Evolutionary conservation across 257 asterid species (phyloP).

Genomic region (Cinchona pubescens): DNA sequence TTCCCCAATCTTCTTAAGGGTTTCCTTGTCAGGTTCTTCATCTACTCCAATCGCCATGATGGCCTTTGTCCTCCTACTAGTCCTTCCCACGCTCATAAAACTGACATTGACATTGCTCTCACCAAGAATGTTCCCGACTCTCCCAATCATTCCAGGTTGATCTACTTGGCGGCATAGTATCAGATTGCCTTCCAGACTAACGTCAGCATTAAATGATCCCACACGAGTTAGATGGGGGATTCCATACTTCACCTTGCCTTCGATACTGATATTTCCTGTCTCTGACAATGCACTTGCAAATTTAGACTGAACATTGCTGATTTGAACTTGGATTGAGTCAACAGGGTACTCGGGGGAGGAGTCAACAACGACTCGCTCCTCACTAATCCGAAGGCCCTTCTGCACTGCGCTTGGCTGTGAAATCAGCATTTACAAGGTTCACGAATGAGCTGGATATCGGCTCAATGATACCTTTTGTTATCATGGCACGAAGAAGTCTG

Average conservation of each 20-base stretch:
- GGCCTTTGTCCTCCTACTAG: slow-evolving; percentile 70
- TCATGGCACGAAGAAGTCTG: slow-evolving; percentile 94
- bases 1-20: slow-evolving; percentile 78
- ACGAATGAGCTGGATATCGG: slow-evolving; percentile 79
- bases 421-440: slow-evolving; percentile 97
- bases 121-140: slow-evolving; percentile 79
- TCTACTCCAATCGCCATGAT: slow-evolving; percentile 98
- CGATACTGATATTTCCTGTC: slow-evolving; percentile 59
- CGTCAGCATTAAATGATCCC: slow-evolving; percentile 77
- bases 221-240: slow-evolving; percentile 72
- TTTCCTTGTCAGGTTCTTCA: slow-evolving; percentile 76
- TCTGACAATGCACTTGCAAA: slow-evolving; percentile 77
- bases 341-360: slow-evolving; percentile 66
- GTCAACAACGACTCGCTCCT: slow-evolving; percentile 61
- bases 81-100: slow-evolving; percentile 97
- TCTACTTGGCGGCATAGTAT: slow-evolving; percentile 87
- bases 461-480: slow-evolving; percentile 88
- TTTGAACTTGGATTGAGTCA: slow-evolving; percentile 72
- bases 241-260: slow-evolving; percentile 80
- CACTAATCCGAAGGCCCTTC: slow-evolving; percentile 84
- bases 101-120: slow-evolving; percentile 82
- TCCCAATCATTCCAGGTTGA: slow-evolving; percentile 98
- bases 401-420: slow-evolving; percentile 92
- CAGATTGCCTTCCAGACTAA: slow-evolving; percentile 83
- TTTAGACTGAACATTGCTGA: slow-evolving; percentile 65